These are phyloP conservation scores for Leccinum boreale DNA, from an alignment of 768 basidiomycete genomes.

Conservation along the genomic window DNA sequence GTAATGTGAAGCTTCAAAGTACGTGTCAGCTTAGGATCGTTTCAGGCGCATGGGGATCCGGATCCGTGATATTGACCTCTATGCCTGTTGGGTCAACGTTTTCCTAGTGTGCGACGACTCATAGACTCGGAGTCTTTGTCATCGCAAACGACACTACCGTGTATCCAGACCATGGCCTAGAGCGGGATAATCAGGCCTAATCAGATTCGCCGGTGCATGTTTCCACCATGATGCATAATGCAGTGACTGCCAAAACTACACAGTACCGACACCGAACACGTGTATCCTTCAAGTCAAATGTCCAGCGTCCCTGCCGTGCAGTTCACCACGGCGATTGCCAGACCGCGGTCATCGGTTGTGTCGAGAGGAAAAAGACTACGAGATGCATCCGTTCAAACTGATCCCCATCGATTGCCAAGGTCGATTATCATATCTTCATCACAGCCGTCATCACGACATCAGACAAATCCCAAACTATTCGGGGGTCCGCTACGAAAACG, in stretches of 20 bases:
- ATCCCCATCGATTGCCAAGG: conserved; percentile 11
- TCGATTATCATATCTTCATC: neutral
- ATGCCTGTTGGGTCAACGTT: neutral
- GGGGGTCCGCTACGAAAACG: conserved; percentile 12
- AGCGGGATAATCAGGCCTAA: conserved; percentile 2
- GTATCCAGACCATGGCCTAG: neutral
- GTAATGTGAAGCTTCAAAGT: neutral
- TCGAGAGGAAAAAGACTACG: neutral
- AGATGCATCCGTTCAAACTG: neutral
- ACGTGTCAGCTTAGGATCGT: neutral
- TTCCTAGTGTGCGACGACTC: neutral
- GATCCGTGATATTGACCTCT: neutral
- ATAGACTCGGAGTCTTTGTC: neutral
- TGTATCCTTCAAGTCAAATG: conserved; percentile 1
- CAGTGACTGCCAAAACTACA: neutral
- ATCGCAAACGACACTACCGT: neutral
- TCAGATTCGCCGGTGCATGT: conserved; percentile 1
- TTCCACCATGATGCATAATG: neutral
- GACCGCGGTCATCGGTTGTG: conserved; percentile 1
- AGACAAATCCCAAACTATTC: conserved; percentile 21
- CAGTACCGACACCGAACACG: conserved; percentile 4
- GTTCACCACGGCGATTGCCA: neutral
- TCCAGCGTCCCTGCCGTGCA: neutral
- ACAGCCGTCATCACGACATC: conserved; percentile 7
- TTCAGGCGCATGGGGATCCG: neutral